A percentile compares a stretch with the other conserved stretches of the same genome.
phyloP scores from a whole-genome alignment of 1,139 yeast genomes.

The Hemisphaericaspora subhashii region DNA sequence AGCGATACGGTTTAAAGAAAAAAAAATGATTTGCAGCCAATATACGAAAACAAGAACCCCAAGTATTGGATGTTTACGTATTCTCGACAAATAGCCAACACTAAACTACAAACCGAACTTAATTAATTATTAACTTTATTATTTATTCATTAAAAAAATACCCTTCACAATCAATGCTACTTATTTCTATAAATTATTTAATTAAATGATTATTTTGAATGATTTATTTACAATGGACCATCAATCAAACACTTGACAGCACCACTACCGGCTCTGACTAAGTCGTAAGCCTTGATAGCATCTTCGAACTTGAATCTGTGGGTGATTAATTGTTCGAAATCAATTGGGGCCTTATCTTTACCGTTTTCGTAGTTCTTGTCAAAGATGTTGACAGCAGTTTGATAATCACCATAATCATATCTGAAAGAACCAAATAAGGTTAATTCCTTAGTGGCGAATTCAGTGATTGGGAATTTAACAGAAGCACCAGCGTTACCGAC shows the following conservation, averaged over 20 bases:
- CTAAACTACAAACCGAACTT: neutral
- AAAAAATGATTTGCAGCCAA: too few species aligned
- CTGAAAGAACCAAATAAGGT: conserved; percentile 76
- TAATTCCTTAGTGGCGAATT: conserved; percentile 68
- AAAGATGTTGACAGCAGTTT: conserved; percentile 67
- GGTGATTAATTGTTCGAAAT: conserved; percentile 64
- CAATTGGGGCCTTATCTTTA: conserved; percentile 47
- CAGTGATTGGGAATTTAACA: conserved; percentile 73
- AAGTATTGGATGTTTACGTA: too few species aligned
- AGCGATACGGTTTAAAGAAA: too few species aligned
- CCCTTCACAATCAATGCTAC: conserved; percentile 2
- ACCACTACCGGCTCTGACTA: conserved; percentile 50
- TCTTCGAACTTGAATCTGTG: conserved; percentile 74
- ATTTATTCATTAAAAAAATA: neutral
- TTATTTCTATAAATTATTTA: conserved; percentile 5
- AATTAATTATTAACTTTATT: neutral
- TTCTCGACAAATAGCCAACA: too few species aligned
- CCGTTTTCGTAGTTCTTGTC: conserved; percentile 59
- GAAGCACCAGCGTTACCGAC: conserved; percentile 75
- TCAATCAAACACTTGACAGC: conserved; percentile 49
- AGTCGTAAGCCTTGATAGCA: conserved; percentile 79
- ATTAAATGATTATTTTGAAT: neutral
- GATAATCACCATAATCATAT: conserved; percentile 78
- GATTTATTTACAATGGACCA: conserved; percentile 37
- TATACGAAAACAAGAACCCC: too few species aligned